These are phyloP conservation scores for Dactylis glomerata DNA, from an alignment of 176 grass and related monocot genomes.

Conservation along the genomic window DNA sequence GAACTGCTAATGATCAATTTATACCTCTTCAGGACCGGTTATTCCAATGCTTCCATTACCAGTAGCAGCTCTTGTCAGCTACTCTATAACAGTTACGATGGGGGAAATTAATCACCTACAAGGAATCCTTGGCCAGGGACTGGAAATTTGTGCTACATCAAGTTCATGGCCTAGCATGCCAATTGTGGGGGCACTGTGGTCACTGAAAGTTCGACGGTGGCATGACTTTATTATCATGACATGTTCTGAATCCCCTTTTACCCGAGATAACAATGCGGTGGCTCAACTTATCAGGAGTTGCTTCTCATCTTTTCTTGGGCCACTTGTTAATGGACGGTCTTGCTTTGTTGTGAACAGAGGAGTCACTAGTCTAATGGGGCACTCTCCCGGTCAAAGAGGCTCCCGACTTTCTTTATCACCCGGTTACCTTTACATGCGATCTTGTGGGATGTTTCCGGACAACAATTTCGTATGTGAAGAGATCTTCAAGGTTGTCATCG, in stretches of 20 bases:
- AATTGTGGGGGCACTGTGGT: constrained; percentile 76
- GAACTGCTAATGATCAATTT: not conserved
- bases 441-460: constrained; percentile 53
- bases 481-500: constrained; percentile 62
- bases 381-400: constrained; percentile 18
- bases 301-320: constrained; percentile 73
- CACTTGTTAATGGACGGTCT: constrained; percentile 27
- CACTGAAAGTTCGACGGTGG: constrained; percentile 70
- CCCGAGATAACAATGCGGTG: constrained; percentile 53
- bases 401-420: constrained; percentile 37
- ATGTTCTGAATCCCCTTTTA: constrained; percentile 51
- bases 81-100: constrained; percentile 78
- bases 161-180: constrained; percentile 78
- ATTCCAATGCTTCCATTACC: constrained; percentile 82
- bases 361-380: constrained; percentile 47
- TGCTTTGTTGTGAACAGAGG: constrained; percentile 35
- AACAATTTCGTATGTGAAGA: constrained; percentile 57
- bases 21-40: constrained; percentile 37
- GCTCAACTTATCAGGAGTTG: constrained; percentile 76
- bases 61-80: constrained; percentile 70
- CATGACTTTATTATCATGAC: constrained; percentile 66
- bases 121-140: constrained; percentile 45
- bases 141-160: constrained; percentile 67
- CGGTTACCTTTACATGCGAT: constrained; percentile 55
- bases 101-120: constrained; percentile 48